Conservation (phyloP, 768 basidiomycete species). For the Psilocybe sp. region DNA sequence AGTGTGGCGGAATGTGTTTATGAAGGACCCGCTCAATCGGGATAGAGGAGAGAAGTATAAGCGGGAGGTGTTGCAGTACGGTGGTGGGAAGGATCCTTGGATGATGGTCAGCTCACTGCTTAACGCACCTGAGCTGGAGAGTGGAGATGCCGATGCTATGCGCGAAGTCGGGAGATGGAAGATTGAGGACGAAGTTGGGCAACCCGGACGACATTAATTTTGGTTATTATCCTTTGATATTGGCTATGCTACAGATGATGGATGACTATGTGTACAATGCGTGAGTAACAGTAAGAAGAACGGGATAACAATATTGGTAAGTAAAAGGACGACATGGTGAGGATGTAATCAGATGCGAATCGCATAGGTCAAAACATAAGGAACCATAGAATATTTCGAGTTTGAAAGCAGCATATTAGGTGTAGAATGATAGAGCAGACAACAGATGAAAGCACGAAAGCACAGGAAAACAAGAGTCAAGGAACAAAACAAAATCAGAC, state of each 20-base stretch:
- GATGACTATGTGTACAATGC: background rate
- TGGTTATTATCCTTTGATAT: background rate
- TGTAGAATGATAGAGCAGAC: background rate
- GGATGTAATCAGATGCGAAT: background rate
- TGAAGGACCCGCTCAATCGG: constrained; percentile 61
- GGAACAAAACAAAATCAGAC: background rate
- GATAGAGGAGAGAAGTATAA: constrained; percentile 82
- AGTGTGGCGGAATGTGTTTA: constrained; percentile 83
- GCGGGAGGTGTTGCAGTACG: constrained; percentile 67
- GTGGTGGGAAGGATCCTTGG: constrained; percentile 95
- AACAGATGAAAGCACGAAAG: background rate
- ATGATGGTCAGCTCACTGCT: constrained; percentile 79
- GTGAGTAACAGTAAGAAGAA: too few species aligned
- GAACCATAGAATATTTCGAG: too few species aligned
- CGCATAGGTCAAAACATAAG: too few species aligned
- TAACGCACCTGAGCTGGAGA: constrained; percentile 56
- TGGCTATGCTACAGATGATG: background rate
- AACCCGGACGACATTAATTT: constrained; percentile 54
- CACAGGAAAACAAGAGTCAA: background rate
- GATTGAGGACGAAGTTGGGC: constrained; percentile 69
- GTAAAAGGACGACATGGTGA: background rate
- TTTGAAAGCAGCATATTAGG: background rate
- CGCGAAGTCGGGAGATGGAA: constrained; percentile 86
- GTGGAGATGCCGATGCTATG: constrained; percentile 84
- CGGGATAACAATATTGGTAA: background rate